phyloP scores from a whole-genome alignment of 176 grass and related monocot species.

The Aegilops sharonensis region DNA sequence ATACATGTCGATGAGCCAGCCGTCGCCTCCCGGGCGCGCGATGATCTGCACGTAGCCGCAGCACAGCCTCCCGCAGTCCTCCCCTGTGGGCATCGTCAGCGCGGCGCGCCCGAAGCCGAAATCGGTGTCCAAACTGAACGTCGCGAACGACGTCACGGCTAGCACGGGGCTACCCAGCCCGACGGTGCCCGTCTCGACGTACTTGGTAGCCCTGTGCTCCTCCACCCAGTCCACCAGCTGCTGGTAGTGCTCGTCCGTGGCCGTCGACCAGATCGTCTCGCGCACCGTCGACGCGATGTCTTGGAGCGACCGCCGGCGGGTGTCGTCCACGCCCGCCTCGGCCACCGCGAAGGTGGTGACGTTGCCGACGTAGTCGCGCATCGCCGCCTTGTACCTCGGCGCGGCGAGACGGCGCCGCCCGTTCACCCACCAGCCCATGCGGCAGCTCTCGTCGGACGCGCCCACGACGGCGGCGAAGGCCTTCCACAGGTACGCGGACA shows the following conservation, averaged over 20 bases:
- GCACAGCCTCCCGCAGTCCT: not conserved
- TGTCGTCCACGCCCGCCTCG: not conserved
- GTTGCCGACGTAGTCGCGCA: not conserved
- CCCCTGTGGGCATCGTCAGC: not conserved
- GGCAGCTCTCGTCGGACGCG: no score
- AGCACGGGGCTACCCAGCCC: no score
- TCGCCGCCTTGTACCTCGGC: not conserved
- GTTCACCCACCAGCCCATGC: not conserved
- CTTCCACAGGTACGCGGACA: no score
- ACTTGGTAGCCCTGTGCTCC: no score
- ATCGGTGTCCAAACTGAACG: conserved; percentile 32
- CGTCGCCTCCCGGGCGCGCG: not conserved
- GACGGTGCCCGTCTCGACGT: no score
- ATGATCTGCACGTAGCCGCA: not conserved
- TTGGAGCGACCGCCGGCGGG: not conserved
- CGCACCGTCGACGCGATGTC: not conserved
- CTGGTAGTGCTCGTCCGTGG: not conserved
- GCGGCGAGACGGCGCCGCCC: not conserved
- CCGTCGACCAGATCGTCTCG: not conserved
- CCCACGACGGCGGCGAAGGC: no score
- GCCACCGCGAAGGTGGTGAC: not conserved
- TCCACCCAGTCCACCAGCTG: no score
- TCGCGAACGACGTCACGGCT: no score
- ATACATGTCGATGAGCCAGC: no score
- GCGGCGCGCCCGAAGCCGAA: conserved; percentile 39